Evolutionary conservation across 495 filamentous ascomycete genomes (phyloP), one percentile per base, ranked within the genome.

Genomic region (Bathelium albidoporum): DNA sequence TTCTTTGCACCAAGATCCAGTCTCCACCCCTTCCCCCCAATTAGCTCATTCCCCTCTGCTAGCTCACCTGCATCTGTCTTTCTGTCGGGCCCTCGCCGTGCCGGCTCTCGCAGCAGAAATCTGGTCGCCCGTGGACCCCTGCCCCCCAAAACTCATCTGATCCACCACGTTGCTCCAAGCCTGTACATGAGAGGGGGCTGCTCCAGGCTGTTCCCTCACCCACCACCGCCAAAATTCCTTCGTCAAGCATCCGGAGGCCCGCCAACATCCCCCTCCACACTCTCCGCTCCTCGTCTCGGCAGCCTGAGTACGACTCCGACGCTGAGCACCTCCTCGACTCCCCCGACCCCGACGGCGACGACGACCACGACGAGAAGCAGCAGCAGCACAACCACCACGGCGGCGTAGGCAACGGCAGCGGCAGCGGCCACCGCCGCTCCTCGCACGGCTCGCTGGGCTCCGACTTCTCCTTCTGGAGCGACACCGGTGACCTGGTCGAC

Each of bases 401-500:
- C 62, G 53, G 59, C 16, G 9, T n/a, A n/a, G n/a, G n/a, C 58
- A 60, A 67, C 55, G 44, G 62, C 52, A 36, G 58, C 60, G n/a
- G 60, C 60, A 29, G 77, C 68, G 72, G 73, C 62, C 79, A 76
- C 68, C 78, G 78, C 64, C 81, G 76, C 24, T 68, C 67, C 12
- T 74, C 73, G 20, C 74, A 77, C 76, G 81, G 78, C 73, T 87
- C 85, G 62, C 79, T 75, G 68, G 84, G 82, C 71, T 90, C 88
- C 60, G 86, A 87, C 68, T 87, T 88, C 73, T 92, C 89, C 32
- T 74, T 83, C 62, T 96, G 90, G 91, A 89, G 89, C 72, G 90
- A 96, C 71, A 94, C 91, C 58, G 94, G 91, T 60, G 94, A 97
- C 76, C 82, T 97, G 64, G 88, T 88, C 67, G 91, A 96, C 77